Evolutionary conservation across 2,329 filamentous ascomycete genomes (phyloP).

Genomic region (Pseudopyrenochaeta lycopersici): DNA sequence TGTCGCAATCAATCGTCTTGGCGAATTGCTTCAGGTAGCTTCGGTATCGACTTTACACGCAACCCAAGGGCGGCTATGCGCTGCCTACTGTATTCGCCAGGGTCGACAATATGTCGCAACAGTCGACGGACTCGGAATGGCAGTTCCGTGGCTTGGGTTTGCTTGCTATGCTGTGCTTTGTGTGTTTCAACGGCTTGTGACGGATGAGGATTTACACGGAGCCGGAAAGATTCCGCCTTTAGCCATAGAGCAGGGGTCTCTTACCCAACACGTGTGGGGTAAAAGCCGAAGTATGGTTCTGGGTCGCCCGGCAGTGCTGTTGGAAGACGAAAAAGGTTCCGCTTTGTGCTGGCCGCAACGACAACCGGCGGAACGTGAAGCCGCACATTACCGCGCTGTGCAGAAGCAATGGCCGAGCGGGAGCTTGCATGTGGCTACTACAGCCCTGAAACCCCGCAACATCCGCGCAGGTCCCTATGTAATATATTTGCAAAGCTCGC

Average conservation of each 20-base stretch:
- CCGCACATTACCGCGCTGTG: constrained; percentile 39
- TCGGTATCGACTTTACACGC: neutral
- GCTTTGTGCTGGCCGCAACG: constrained; percentile 17
- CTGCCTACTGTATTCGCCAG: neutral
- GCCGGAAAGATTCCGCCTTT: constrained; percentile 38
- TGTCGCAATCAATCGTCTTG: neutral
- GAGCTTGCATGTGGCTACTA: constrained; percentile 22
- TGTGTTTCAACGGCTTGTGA: constrained; percentile 31
- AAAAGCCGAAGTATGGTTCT: constrained; percentile 20
- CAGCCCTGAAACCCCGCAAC: constrained; percentile 35
- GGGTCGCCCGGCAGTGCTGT: constrained; percentile 10
- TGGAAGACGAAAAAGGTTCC: constrained; percentile 7
- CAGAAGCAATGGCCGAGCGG: constrained; percentile 26
- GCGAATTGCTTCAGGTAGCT: neutral
- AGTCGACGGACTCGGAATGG: constrained; percentile 13
- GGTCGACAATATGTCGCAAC: neutral
- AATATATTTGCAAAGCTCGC: constrained; percentile 28
- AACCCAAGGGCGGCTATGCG: neutral
- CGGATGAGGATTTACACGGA: constrained; percentile 32
- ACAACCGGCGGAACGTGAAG: constrained; percentile 33
- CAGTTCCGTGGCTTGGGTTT: constrained; percentile 16
- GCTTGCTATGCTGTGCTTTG: constrained; percentile 6
- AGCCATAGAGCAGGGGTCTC: constrained; percentile 15
- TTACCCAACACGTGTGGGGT: constrained; percentile 25
- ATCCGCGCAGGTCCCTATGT: constrained; percentile 24